phyloP scores from a whole-genome alignment of 805 yeast species.

The Zygosaccharomyces rouxii region DNA sequence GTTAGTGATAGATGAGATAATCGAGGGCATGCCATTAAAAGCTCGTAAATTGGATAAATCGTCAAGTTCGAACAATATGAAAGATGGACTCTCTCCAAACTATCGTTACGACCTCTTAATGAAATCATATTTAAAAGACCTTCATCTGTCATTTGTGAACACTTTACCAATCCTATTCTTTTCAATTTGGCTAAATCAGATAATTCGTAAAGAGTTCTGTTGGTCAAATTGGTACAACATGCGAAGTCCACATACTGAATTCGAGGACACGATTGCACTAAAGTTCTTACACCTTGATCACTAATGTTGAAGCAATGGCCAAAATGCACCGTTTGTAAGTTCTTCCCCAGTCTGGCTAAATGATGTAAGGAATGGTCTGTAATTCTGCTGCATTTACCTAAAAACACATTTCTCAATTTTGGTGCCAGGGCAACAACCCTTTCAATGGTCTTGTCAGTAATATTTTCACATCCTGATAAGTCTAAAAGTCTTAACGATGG shows the following conservation, averaged over 20 bases:
- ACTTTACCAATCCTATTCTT: constrained; percentile 90
- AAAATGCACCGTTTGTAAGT: constrained; percentile 81
- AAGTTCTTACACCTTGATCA: constrained; percentile 73
- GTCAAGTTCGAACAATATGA: constrained; percentile 84
- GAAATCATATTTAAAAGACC: constrained; percentile 69
- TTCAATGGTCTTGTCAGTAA: constrained; percentile 76
- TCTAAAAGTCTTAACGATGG: constrained; percentile 76
- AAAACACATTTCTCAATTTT: constrained; percentile 75
- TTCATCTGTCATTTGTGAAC: constrained; percentile 79
- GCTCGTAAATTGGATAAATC: constrained; percentile 67
- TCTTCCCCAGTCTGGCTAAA: constrained; percentile 68
- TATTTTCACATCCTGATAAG: constrained; percentile 73
- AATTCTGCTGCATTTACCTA: constrained; percentile 82
- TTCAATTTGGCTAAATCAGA: constrained; percentile 73
- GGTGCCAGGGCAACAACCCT: constrained; percentile 75
- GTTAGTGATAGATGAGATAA: constrained; percentile 88
- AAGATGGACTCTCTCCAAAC: constrained; percentile 87
- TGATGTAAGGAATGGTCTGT: constrained; percentile 77
- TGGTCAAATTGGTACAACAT: constrained; percentile 85
- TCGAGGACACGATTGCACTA: constrained; percentile 75
- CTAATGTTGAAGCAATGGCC: constrained; percentile 93
- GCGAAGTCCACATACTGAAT: constrained; percentile 93
- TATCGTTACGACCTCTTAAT: constrained; percentile 67
- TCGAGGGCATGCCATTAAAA: constrained; percentile 76
- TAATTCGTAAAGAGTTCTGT: constrained; percentile 71